phyloP scores from a whole-genome alignment of 768 basidiomycete genomes.

The Agaricus blazei region DNA sequence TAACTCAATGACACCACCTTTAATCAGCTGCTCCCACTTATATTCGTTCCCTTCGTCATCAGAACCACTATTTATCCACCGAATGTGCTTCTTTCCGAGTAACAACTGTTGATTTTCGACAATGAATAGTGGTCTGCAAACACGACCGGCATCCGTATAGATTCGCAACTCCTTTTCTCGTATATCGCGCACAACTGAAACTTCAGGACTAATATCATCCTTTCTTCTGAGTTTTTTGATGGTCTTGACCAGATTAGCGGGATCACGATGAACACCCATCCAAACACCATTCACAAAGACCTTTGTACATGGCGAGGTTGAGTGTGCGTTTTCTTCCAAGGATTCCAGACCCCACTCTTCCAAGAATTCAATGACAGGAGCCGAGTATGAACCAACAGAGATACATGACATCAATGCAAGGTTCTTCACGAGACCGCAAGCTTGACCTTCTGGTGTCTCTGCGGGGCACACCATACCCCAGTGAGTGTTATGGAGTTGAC shows the following conservation, averaged over 20 bases:
- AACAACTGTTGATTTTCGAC: conserved; percentile 87
- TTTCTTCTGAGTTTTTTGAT: conserved; percentile 89
- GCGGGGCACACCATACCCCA: conserved; percentile 99
- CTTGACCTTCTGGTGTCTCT: conserved; percentile 99
- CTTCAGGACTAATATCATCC: conserved; percentile 93
- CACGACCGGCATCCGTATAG: conserved; percentile 95
- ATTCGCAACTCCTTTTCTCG: conserved; percentile 91
- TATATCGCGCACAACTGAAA: conserved; percentile 96
- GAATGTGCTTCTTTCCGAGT: conserved; percentile 80
- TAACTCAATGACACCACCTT: conserved; percentile 86
- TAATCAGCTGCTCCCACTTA: conserved; percentile 83
- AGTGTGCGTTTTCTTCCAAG: conserved; percentile 88
- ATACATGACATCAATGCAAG: conserved; percentile 96
- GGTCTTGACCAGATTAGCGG: conserved; percentile 87
- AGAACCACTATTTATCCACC: conserved; percentile 55
- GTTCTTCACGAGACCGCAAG: conserved; percentile 99
- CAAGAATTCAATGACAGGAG: conserved; percentile 95
- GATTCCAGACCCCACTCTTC: conserved; percentile 98
- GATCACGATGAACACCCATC: conserved; percentile 98
- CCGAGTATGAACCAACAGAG: conserved; percentile 93
- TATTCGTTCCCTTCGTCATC: conserved; percentile 61
- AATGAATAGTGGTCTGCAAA: conserved; percentile 95
- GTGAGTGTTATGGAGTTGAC: conserved; percentile 97
- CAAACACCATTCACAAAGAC: conserved; percentile 99
- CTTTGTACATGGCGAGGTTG: conserved; percentile 81